Base-by-base conservation (phyloP, 139 green algal species). In the Asterochloris erici region DNA sequence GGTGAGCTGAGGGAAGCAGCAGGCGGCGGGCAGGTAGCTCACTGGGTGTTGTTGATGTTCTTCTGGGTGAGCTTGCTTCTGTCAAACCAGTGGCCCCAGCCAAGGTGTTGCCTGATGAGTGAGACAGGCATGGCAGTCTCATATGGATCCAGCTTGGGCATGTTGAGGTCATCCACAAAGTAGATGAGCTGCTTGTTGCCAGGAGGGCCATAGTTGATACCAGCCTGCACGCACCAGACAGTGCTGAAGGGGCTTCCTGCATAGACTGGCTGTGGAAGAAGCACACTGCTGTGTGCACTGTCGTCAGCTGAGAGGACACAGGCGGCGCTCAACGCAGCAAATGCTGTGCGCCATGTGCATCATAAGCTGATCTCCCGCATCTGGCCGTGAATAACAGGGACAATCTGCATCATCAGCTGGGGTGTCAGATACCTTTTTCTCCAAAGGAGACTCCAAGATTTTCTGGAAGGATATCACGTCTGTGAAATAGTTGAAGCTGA, bases 401-500 rank as follows among this genome's bases (percentile, higher is more conserved):
- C 38, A 54, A 54, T 54, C 38, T 54, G 38, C 38, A 54, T 10
- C 2, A 10, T 6, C 38, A 54, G 38, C 38, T 54, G 38, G 38
- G 38, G 38, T 54, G 38, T 6, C 6, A 54, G 38, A 54, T 54
- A 83, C 93, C 92, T 97, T 97, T 92, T 98, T 98, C 89, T 98
- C 94, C 70, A 98, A 89, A 27, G 90, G 89, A 12, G 86, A 90
- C 90, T 98, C 94, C n/a, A 98, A 85, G 63, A 94, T 90, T 77
- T 85, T 90, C 84, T 94, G 90, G 84, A 92, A 92, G 27, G 77
- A 85, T 60, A 84, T 89, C 64, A 90, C 90, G 77, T 93, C 91
- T 14, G 91, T 97, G 86, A 96, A 98, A 89, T 97, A 97, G 90
- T 97, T 97, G 89, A 98, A 95, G 83, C 74, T 90, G 87, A 98